Conservation (phyloP, 2,329 filamentous ascomycete genomes). For the Fusarium nisikadoi region DNA sequence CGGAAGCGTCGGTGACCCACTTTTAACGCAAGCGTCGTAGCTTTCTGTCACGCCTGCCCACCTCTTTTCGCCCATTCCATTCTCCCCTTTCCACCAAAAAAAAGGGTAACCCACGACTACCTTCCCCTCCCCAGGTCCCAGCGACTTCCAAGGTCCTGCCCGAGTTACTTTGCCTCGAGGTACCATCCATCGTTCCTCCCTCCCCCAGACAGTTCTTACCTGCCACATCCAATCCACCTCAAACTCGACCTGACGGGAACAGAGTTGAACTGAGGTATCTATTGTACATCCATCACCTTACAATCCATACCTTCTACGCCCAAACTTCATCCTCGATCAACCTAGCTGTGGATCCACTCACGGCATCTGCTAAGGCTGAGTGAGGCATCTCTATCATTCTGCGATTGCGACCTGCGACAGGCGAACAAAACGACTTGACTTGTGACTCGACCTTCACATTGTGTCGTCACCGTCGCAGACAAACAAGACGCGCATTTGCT, state of each 20-base stretch:
- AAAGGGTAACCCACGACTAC: conserved; percentile 50
- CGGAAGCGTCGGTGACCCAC: conserved; percentile 23
- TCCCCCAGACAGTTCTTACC: conserved; percentile 34
- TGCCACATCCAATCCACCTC: conserved; percentile 31
- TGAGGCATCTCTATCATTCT: conserved; percentile 9
- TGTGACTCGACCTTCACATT: conserved; percentile 14
- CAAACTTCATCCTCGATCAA: conserved; percentile 22
- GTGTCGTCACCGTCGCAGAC: conserved; percentile 36
- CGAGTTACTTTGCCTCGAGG: conserved; percentile 56
- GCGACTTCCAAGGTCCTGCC: conserved; percentile 46
- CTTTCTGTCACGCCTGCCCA: conserved; percentile 45
- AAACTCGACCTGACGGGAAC: conserved; percentile 31
- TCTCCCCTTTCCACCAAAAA: conserved; percentile 49
- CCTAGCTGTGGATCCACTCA: conserved; percentile 43
- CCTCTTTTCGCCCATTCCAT: conserved; percentile 45
- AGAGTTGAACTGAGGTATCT: conserved; percentile 27
- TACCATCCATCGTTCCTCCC: conserved; percentile 49
- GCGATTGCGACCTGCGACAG: conserved; percentile 20
- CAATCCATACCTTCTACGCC: conserved; percentile 4
- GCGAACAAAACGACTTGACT: conserved; percentile 3
- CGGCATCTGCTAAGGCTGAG: conserved; percentile 29
- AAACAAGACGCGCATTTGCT: conserved; percentile 34
- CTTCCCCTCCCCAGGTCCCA: conserved; percentile 47
- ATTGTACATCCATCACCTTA: conserved; percentile 38
- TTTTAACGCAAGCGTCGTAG: conserved; percentile 34